phyloP scores from a whole-genome alignment of 1,139 yeast genomes.

The Meyerozyma sp. region DNA sequence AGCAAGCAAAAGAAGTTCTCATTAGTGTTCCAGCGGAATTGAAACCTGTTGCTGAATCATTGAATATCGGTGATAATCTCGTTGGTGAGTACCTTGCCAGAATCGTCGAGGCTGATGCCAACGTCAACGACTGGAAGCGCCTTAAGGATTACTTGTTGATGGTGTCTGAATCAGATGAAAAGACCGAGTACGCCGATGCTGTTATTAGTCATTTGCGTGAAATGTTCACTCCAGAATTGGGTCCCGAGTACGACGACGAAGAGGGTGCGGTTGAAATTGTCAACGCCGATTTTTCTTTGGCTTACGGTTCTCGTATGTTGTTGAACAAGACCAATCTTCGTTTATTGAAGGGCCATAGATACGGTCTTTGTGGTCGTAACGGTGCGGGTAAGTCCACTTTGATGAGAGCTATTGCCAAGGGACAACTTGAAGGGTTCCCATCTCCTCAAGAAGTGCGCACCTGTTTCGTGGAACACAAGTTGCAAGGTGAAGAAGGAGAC shows the following conservation, averaged over 20 bases:
- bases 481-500: conserved; percentile 94
- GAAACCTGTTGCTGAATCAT: conserved; percentile 15
- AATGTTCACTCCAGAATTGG: conserved; percentile 62
- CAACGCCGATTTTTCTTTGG: conserved; percentile 90
- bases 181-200: conserved; percentile 36
- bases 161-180: conserved; percentile 36
- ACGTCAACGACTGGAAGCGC: conserved; percentile 87
- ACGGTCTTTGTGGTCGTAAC: conserved; percentile 96
- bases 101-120: conserved; percentile 66
- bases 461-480: conserved; percentile 94
- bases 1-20: conserved; percentile 48
- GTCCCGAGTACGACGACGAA: conserved; percentile 48
- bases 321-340: conserved; percentile 86
- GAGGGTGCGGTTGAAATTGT: conserved; percentile 70
- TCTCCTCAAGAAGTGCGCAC: conserved; percentile 82
- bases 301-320: conserved; percentile 96
- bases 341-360: conserved; percentile 89
- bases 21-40: conserved; percentile 27
- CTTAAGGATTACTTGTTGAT: conserved; percentile 51
- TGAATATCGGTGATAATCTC: conserved; percentile 26
- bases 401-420: conserved; percentile 95
- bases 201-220: conserved; percentile 55
- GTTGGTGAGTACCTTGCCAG: conserved; percentile 47
- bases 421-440: conserved; percentile 97
- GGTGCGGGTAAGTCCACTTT: conserved; percentile 98